A percentile compares a stretch with the other conserved stretches of the same genome.
These are phyloP conservation scores for Ophiocordyceps polyrhachis-furcata DNA, from an alignment of 2,329 filamentous ascomycete genomes.

Conservation along the genomic window DNA sequence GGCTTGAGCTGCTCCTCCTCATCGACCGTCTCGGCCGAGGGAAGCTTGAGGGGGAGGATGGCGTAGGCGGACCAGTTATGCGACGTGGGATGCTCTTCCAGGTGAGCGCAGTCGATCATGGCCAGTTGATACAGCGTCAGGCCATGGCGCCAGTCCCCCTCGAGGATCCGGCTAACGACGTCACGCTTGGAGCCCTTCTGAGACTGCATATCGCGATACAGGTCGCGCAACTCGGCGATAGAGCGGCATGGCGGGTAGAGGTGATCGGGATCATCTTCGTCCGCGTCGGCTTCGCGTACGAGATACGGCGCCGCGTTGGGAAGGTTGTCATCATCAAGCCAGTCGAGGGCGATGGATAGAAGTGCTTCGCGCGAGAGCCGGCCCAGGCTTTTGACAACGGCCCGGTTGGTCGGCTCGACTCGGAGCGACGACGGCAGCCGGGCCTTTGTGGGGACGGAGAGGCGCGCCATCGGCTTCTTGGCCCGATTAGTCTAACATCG, in stretches of 20 bases:
- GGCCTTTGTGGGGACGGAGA: conserved; percentile 52
- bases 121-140: conserved; percentile 47
- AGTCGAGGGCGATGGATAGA: conserved; percentile 53
- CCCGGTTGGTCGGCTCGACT: conserved; percentile 43
- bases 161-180: conserved; percentile 41
- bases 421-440: conserved; percentile 54
- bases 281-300: conserved; percentile 3
- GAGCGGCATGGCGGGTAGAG: conserved; percentile 50
- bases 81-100: conserved; percentile 44
- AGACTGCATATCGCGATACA: conserved; percentile 41
- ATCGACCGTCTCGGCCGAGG: conserved; percentile 14
- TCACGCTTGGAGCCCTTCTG: conserved; percentile 44
- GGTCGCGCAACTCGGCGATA: conserved; percentile 44
- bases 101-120: conserved; percentile 48
- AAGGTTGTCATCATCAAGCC: conserved; percentile 52
- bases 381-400: conserved; percentile 46
- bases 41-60: conserved; percentile 31
- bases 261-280: conserved; percentile 35
- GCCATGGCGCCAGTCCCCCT: conserved; percentile 51
- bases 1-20: conserved; percentile 19
- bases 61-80: conserved; percentile 47
- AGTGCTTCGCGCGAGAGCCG: conserved; percentile 56
- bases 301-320: conserved; percentile 27
- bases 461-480: conserved; percentile 24
- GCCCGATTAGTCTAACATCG: background rate